phyloP scores from a whole-genome alignment of 1,284 basidiomycete genomes.

The Taiwanofungus camphoratus region DNA sequence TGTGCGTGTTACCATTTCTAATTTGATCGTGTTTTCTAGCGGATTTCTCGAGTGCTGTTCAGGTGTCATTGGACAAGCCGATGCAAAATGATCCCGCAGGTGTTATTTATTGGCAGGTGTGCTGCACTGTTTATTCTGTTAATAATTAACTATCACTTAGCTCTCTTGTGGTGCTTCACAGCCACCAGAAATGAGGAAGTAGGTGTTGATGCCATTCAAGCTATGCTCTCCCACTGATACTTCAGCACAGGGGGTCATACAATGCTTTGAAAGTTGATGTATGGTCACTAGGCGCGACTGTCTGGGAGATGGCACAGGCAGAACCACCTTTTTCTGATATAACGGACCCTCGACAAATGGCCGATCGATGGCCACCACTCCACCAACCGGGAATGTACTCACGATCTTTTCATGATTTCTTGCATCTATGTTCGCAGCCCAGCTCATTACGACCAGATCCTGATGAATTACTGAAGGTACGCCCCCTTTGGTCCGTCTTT shows the following conservation, averaged over 20 bases:
- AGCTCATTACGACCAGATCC: slow-evolving; percentile 51
- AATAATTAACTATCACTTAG: not conserved
- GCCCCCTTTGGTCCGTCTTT: slow-evolving; percentile 22
- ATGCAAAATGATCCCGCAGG: slow-evolving; percentile 54
- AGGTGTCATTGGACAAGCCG: slow-evolving; percentile 43
- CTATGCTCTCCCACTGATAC: not conserved
- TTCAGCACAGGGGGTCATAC: slow-evolving; percentile 50
- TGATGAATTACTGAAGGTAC: slow-evolving; percentile 53
- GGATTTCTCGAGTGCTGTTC: slow-evolving; percentile 71
- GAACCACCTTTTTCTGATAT: slow-evolving; percentile 66
- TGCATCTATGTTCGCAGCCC: slow-evolving; percentile 60
- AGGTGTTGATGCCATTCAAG: slow-evolving; percentile 19
- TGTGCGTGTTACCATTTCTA: slow-evolving; percentile 1
- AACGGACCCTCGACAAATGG: slow-evolving; percentile 40
- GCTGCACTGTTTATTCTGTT: slow-evolving; percentile 11
- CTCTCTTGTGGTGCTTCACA: slow-evolving; percentile 8
- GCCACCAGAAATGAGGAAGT: slow-evolving; percentile 67
- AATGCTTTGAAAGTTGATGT: slow-evolving; percentile 71
- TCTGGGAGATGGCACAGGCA: slow-evolving; percentile 75
- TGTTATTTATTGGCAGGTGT: slow-evolving; percentile 71
- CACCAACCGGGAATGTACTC: slow-evolving; percentile 55
- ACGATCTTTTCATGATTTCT: slow-evolving; percentile 68
- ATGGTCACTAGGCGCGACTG: slow-evolving; percentile 77
- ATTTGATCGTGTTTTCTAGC: slow-evolving; percentile 34
- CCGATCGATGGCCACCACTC: slow-evolving; percentile 59